These are phyloP conservation scores for Ophiostoma pallidulum DNA, from an alignment of 2,329 filamentous ascomycete genomes.

Conservation along the genomic window DNA sequence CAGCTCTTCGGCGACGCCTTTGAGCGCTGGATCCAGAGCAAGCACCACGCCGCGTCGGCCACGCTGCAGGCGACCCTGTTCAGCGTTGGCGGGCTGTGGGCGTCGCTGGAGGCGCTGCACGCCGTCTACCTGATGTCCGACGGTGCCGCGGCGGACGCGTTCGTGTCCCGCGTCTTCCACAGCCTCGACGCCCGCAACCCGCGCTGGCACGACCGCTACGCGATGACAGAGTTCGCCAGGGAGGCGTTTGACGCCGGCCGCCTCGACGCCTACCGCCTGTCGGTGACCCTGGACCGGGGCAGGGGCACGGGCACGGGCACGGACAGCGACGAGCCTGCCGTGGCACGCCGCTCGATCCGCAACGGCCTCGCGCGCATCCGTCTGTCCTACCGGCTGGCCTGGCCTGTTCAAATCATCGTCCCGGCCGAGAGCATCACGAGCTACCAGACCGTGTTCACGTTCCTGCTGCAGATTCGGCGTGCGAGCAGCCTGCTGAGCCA, in stretches of 20 bases:
- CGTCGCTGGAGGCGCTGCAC: conserved; percentile 57
- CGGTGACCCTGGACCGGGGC: neutral
- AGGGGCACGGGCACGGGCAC: neutral
- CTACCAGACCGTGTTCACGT: conserved; percentile 65
- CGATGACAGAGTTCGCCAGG: conserved; percentile 68
- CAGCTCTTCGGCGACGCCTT: conserved; percentile 66
- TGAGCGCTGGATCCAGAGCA: conserved; percentile 64
- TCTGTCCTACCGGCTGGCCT: conserved; percentile 58
- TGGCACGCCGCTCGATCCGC: conserved; percentile 48
- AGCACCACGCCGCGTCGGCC: conserved; percentile 59
- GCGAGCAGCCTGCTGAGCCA: conserved; percentile 58
- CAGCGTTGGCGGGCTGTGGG: conserved; percentile 56
- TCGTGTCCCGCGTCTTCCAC: conserved; percentile 63
- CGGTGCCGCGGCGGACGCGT: conserved; percentile 54
- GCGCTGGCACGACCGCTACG: conserved; percentile 72
- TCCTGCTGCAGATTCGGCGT: conserved; percentile 69
- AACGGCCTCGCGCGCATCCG: conserved; percentile 53
- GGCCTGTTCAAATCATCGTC: conserved; percentile 63
- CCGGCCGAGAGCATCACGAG: conserved; percentile 50
- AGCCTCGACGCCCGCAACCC: conserved; percentile 54
- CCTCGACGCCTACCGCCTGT: conserved; percentile 33
- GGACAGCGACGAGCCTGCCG: conserved; percentile 28
- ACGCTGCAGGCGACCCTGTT: conserved; percentile 60
- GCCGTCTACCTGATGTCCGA: conserved; percentile 69
- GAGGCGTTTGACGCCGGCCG: conserved; percentile 55